Evolutionary conservation across 1,284 basidiomycete genomes (phyloP), one percentile per base, ranked within the genome.

Genomic region (Tetrapyrgos nigripes): DNA sequence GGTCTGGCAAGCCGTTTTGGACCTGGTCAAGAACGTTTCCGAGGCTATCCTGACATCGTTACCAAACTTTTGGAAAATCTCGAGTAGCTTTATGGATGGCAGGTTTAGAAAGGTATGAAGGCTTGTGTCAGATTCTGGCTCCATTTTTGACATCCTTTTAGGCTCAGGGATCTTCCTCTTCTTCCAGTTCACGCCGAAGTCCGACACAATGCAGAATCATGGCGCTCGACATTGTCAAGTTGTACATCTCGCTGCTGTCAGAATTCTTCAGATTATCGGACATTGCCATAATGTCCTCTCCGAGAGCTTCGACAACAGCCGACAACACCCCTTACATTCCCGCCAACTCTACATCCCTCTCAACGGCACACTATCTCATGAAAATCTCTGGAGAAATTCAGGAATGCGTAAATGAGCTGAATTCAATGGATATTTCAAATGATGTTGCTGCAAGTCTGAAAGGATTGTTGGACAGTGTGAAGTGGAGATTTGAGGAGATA

Each of bases 51-150:
- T 92, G 19, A 77, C 84, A 21, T 85, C 89, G 1, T 81, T 99
- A 47, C 95, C 96, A 2, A 94, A 86, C 65, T 98, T 98, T 75
- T 98, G 96, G 95, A 89, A 89, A 66, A 93, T 99, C 45, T 91
- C 93, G 1, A 94, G 89, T 73, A 88, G 86, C 14, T 97, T 96
- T 71, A 88, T 96, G 74, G 95, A 97, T 46, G 96, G 96, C 3
- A 93, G 91, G 72, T 95, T 92, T 72, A 90, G 88, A 71, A 93
- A 89, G 81, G 94, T 94, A n/a, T n/a, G n/a, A n/a, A n/a, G n/a
- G n/a, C n/a, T n/a, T n/a, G n/a, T n/a, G 58, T 60, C 73, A 69
- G 31, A 26, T 13, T 31, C 37, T 49, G 11, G 28, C 24, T 17
- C 37, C n/a, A n/a, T n/a, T n/a, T n/a, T n/a, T n/a, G 26, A 24